phyloP scores from a whole-genome alignment of 192 early-diverging fungal genomes.

The Lunasporangiospora selenospora region DNA sequence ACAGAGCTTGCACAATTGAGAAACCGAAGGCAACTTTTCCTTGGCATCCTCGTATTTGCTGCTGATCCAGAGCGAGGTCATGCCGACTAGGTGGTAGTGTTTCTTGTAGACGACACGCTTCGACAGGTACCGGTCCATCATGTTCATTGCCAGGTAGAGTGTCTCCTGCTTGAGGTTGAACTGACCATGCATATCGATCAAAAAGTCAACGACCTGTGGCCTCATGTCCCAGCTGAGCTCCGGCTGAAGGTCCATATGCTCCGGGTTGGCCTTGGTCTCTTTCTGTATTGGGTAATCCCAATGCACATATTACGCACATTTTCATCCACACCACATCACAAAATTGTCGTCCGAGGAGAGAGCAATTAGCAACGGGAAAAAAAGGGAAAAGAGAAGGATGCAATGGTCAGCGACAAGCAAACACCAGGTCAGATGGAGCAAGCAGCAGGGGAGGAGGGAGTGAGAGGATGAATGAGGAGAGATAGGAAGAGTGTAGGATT shows the following conservation, averaged over 20 bases:
- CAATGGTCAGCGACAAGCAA: background rate
- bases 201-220: slow-evolving; percentile 45
- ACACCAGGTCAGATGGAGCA: background rate
- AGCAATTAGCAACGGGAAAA: background rate
- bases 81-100: slow-evolving; percentile 47
- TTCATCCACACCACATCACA: background rate
- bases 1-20: slow-evolving; percentile 46
- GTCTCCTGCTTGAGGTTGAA: slow-evolving; percentile 48
- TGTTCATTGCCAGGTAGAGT: slow-evolving; percentile 52
- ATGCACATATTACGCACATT: background rate
- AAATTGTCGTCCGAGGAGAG: background rate
- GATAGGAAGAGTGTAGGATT: no score
- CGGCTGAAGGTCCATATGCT: slow-evolving; percentile 51
- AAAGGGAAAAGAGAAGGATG: background rate
- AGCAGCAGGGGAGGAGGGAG: background rate
- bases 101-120: slow-evolving; percentile 47
- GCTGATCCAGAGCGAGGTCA: slow-evolving; percentile 50
- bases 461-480: background rate
- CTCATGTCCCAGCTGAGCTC: slow-evolving; percentile 51
- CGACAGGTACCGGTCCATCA: slow-evolving; percentile 56
- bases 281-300: slow-evolving; percentile 34
- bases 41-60: slow-evolving; percentile 51
- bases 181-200: slow-evolving; percentile 50
- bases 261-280: slow-evolving; percentile 46
- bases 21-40: slow-evolving; percentile 41